Evolutionary conservation across 441 rosid genomes (phyloP).

Genomic region (Gossypium davidsonii): DNA sequence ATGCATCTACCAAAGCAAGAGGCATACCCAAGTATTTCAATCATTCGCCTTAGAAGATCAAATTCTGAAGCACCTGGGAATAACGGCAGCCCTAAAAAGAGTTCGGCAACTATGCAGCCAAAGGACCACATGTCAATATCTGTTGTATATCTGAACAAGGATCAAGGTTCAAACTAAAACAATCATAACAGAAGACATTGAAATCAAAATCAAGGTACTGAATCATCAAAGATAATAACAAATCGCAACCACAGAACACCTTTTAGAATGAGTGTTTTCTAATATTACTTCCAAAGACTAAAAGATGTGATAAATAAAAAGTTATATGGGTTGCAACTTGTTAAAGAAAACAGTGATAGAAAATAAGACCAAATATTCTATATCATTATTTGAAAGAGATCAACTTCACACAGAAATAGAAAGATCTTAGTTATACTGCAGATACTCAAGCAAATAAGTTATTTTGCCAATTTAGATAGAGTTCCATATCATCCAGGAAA

Average conservation of each 20-base stretch:
- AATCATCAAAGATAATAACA: neutral
- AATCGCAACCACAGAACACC: neutral
- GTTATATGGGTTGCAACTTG: neutral
- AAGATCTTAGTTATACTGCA: constrained; percentile 1
- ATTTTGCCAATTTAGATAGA: neutral
- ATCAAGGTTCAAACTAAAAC: constrained; percentile 42
- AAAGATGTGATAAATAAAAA: neutral
- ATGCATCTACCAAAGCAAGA: constrained; percentile 12
- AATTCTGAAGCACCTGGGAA: constrained; percentile 99
- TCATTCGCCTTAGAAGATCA: constrained; percentile 92
- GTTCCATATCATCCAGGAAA: neutral
- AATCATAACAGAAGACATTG: neutral
- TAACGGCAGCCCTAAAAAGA: constrained; percentile 93
- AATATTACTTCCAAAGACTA: neutral
- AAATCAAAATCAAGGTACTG: constrained; percentile 4
- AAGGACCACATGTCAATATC: constrained; percentile 99
- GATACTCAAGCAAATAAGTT: neutral
- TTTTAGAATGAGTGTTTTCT: neutral
- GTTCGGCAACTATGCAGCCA: constrained; percentile 98
- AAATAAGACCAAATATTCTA: neutral
- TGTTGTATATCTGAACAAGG: constrained; percentile 72
- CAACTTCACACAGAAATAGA: neutral
- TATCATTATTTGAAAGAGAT: constrained; percentile 5
- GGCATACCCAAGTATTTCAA: constrained; percentile 83
- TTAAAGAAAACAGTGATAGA: neutral